Base-by-base conservation (phyloP, 2,329 filamentous ascomycete species). In the Ophiosphaerella herpotricha region DNA sequence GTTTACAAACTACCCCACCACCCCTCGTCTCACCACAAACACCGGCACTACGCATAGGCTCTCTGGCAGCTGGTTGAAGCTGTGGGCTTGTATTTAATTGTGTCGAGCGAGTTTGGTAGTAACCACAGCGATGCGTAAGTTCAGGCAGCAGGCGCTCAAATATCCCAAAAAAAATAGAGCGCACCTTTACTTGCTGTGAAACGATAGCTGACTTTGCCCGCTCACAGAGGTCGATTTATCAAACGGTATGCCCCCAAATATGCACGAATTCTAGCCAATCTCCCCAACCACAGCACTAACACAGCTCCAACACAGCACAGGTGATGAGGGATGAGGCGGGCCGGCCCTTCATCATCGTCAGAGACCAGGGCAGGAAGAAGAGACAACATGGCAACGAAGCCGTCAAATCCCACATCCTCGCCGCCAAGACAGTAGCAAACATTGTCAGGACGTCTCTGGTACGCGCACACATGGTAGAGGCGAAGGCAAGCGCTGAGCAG, bases 341-440 rank as follows among this genome's bases (percentile, higher is more conserved):
- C 56, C 86, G 94, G 72, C 94, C 94, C 34, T 99, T 99, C 77
- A 99, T 99, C 73, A 88, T 99, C 59, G 94, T 99, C 66, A 85
- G 94, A 87, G 94, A 99, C 74, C 94, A 99, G 77, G 93, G 93
- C 73, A 96, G 87, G 80, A 99, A 97, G 86, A 96, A 91, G 84
- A 87, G 94, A 75, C 90, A 94, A 71, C 93, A 94, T 75, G 94
- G 94, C 69, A 97, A 88, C 75, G 94, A 99, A 72, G 94, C 94
- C 45, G 91, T 99, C 75, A 99, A 99, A 78, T 91, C 91, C 68
- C 95, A 99, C 78, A 99, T 99, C 68, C 86, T 97, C 67, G 93
- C 94, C 54, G 95, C 95, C 47, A 87, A 92, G 73, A 97, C 94
- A 50, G 92, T 99, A 65, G 89, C 94, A 64, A 96, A 91, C 78